Conservation (phyloP, 1,139 yeast genomes). For the Yamadazyma triangularis region DNA sequence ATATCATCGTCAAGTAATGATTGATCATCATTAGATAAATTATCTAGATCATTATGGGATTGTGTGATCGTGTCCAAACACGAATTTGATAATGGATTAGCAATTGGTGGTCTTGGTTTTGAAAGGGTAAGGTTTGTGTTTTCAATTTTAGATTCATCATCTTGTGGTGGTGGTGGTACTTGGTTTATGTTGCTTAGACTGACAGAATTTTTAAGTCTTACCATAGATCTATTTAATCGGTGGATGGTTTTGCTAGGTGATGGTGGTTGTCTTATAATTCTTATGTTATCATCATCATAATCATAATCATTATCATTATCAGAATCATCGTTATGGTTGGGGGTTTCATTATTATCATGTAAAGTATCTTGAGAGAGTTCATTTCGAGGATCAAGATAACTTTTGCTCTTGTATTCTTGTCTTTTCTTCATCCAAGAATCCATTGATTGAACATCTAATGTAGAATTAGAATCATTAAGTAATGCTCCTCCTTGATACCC, state of each 20-base stretch:
- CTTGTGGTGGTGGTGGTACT: slow-evolving; percentile 12
- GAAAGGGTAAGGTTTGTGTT: slow-evolving; percentile 1
- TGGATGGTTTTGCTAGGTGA: slow-evolving; percentile 12
- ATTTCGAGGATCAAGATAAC: not conserved
- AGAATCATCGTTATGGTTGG: slow-evolving; percentile 19
- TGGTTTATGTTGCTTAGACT: slow-evolving; percentile 9
- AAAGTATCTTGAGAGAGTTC: slow-evolving; percentile 12
- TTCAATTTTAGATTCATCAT: slow-evolving; percentile 12
- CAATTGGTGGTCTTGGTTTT: not conserved
- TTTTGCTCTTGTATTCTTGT: slow-evolving; percentile 38
- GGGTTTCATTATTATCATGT: slow-evolving; percentile 3
- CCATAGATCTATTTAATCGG: slow-evolving; percentile 20
- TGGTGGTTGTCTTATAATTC: slow-evolving; percentile 13
- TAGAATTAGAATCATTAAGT: slow-evolving; percentile 39
- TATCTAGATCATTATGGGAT: slow-evolving; percentile 10
- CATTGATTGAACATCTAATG: slow-evolving; percentile 31
- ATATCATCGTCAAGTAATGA: slow-evolving; percentile 22
- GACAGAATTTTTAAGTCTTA: slow-evolving; percentile 20
- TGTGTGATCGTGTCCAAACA: not conserved
- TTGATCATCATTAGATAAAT: slow-evolving; percentile 4
- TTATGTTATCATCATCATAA: no score
- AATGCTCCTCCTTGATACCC: slow-evolving; percentile 2
- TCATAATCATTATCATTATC: no score
- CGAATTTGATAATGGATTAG: not conserved
- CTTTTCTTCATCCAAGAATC: slow-evolving; percentile 53